A percentile compares a stretch with the other conserved stretches of the same genome.
These are phyloP conservation scores for Solanum neorickii DNA, from an alignment of 257 asterid genomes.

Conservation along the genomic window DNA sequence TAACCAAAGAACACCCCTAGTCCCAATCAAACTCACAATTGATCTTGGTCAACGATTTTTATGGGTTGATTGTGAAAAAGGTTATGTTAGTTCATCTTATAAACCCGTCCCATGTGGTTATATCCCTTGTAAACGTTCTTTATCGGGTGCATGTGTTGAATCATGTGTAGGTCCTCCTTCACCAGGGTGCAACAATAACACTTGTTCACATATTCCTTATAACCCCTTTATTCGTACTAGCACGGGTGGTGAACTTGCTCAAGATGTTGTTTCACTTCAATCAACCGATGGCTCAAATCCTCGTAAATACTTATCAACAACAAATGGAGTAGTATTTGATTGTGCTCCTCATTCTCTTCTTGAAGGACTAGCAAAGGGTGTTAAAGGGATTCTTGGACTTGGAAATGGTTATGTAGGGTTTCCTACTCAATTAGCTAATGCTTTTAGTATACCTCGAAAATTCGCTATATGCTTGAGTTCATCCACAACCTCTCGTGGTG, in stretches of 20 bases:
- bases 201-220: neutral
- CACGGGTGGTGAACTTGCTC: neutral
- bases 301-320: neutral
- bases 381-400: slow-evolving; percentile 32
- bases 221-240: neutral
- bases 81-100: slow-evolving; percentile 13
- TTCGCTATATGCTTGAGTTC: slow-evolving; percentile 37
- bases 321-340: neutral
- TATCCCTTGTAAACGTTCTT: slow-evolving; percentile 4
- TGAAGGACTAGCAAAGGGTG: neutral
- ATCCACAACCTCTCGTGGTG: slow-evolving; percentile 10
- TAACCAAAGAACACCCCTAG: slow-evolving; percentile 31
- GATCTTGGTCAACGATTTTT: slow-evolving; percentile 29
- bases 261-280: neutral
- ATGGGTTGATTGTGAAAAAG: slow-evolving; percentile 35
- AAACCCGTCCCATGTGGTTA: slow-evolving; percentile 2
- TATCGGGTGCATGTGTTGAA: neutral
- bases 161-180: neutral
- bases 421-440: slow-evolving; percentile 19
- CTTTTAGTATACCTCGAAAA: slow-evolving; percentile 9
- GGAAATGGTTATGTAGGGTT: slow-evolving; percentile 18
- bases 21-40: slow-evolving; percentile 12
- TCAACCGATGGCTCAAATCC: neutral
- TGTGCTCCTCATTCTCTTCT: neutral
- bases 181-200: neutral